Evolutionary conservation across 768 basidiomycete species (phyloP).

Genomic region (Collybiopsis confluens): DNA sequence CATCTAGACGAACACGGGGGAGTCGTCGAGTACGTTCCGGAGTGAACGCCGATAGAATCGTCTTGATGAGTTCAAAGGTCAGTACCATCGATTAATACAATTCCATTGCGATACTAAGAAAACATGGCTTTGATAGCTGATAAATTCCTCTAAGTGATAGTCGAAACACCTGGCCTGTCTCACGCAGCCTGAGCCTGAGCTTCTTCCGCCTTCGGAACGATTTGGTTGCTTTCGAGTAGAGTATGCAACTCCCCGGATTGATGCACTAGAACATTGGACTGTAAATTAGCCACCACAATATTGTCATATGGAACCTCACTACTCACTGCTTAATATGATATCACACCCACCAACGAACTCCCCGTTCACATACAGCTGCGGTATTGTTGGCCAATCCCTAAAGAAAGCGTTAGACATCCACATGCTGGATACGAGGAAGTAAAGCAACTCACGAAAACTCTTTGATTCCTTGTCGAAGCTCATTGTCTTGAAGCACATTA

Average conservation of each 20-base stretch:
- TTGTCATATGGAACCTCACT: conserved; percentile 1
- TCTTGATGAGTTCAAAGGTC: too few relatives aligned
- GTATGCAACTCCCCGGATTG: conserved; percentile 91
- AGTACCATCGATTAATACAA: background rate
- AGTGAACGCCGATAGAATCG: too few relatives aligned
- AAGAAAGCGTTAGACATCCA: background rate
- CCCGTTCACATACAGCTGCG: conserved; percentile 90
- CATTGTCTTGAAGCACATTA: conserved; percentile 83
- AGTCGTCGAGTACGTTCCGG: conserved; percentile 47
- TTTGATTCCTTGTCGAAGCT: conserved; percentile 84
- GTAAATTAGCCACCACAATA: conserved; percentile 4
- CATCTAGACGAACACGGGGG: conserved; percentile 39
- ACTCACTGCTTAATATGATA: conserved; percentile 85
- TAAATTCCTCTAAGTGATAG: background rate
- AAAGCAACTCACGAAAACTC: conserved; percentile 87
- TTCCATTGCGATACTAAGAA: background rate
- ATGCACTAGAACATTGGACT: conserved; percentile 65
- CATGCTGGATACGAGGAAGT: background rate
- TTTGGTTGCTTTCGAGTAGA: conserved; percentile 64
- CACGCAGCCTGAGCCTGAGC: background rate
- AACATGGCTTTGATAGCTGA: background rate
- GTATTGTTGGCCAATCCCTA: conserved; percentile 98
- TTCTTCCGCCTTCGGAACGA: conserved; percentile 52
- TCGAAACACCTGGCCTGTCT: background rate
- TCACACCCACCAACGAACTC: conserved; percentile 98